Percentiles rank a stretch among this genome's conserved stretches.
These are phyloP conservation scores for Fusarium secorum DNA, from an alignment of 2,329 filamentous ascomycete genomes.

Conservation along the genomic window DNA sequence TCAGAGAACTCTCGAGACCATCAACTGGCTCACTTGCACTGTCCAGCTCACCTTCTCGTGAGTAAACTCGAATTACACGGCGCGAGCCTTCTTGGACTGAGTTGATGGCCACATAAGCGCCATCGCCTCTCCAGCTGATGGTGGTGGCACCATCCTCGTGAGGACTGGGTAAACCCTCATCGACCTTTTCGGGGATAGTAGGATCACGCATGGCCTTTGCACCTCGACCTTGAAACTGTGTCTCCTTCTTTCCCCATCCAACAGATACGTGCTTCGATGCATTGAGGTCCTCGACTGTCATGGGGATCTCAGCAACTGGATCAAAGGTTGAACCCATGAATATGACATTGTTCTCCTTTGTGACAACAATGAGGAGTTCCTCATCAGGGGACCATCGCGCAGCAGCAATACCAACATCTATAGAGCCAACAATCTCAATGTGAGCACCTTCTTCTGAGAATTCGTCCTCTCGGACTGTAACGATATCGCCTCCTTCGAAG, in stretches of 20 bases:
- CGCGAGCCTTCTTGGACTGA: constrained; percentile 73
- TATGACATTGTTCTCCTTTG: constrained; percentile 78
- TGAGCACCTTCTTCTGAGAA: constrained; percentile 67
- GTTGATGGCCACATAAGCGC: constrained; percentile 88
- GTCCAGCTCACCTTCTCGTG: constrained; percentile 87
- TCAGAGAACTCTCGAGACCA: constrained; percentile 83
- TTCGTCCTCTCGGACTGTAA: constrained; percentile 76
- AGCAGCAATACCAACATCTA: constrained; percentile 89
- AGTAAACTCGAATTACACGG: constrained; percentile 88
- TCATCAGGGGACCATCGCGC: constrained; percentile 96
- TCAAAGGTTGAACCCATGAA: constrained; percentile 96
- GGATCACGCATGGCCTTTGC: constrained; percentile 89
- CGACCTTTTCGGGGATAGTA: constrained; percentile 91
- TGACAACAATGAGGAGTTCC: constrained; percentile 85
- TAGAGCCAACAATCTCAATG: constrained; percentile 94
- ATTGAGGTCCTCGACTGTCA: constrained; percentile 79
- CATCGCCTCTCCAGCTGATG: constrained; percentile 95
- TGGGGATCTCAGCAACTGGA: constrained; percentile 75
- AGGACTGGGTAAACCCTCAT: constrained; percentile 78
- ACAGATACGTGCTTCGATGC: constrained; percentile 95
- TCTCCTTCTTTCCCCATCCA: constrained; percentile 98
- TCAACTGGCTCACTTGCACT: constrained; percentile 96
- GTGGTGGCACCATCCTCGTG: constrained; percentile 75
- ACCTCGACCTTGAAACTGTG: constrained; percentile 93
- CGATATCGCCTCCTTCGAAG: constrained; percentile 88